These are phyloP conservation scores for Carex littledalei DNA, from an alignment of 176 grass and related monocot genomes.

Conservation along the genomic window DNA sequence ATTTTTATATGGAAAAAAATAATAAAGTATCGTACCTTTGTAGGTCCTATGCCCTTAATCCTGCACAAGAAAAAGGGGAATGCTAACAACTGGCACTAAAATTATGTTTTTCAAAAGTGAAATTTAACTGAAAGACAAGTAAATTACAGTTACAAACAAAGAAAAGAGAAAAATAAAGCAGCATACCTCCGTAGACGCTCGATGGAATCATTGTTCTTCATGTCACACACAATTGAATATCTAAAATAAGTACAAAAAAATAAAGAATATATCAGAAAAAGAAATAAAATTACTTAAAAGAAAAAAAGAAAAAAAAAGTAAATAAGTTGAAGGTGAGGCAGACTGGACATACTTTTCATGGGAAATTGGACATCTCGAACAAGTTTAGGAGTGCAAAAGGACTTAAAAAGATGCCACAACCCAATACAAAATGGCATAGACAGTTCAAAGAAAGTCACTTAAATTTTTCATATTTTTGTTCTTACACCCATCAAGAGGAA, in stretches of 20 bases:
- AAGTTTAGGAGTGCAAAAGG: not conserved
- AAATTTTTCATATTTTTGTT: not conserved
- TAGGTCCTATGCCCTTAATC: constrained; percentile 75
- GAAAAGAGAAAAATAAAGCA: constrained; percentile 3
- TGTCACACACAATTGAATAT: constrained; percentile 78
- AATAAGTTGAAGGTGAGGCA: not conserved
- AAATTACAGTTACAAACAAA: not conserved
- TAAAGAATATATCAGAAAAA: not conserved
- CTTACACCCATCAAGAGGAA: not conserved
- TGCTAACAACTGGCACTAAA: not conserved
- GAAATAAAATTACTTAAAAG: not conserved
- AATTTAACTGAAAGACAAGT: not conserved
- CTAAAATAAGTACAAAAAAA: constrained; percentile 15
- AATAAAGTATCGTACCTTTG: constrained; percentile 51
- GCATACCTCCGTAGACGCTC: constrained; percentile 69
- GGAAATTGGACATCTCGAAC: not conserved
- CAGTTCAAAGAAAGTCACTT: not conserved
- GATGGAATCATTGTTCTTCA: constrained; percentile 68
- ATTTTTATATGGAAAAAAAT: constrained; percentile 6
- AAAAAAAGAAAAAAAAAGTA: not conserved
- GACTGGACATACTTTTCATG: not conserved
- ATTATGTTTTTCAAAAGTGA: not conserved
- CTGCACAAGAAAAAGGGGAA: constrained; percentile 34
- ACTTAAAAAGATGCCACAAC: not conserved
- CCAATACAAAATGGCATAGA: not conserved